Base-by-base conservation (phyloP, 2,329 filamentous ascomycete genomes). In the Penicillium psychrosexuale region DNA sequence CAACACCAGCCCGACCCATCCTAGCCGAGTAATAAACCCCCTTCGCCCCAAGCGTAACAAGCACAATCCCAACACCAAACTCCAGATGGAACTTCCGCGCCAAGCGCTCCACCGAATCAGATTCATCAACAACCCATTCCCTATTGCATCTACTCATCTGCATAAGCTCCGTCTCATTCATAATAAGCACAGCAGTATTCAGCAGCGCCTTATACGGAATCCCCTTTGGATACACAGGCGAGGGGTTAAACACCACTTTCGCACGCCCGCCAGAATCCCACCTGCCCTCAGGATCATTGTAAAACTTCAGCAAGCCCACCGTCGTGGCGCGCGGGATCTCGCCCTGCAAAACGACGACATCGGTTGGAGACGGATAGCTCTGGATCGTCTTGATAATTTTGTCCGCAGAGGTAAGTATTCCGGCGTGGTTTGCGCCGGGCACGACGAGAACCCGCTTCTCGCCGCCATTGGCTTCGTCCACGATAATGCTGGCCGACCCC, bases 191-290 rank as follows among this genome's bases (percentile, higher is more conserved):
- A 3, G 60, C 50, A 1, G 63, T 65, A 5, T 54, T 40, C 7
- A 40, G 39, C 17, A 65, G 15, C 28, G 61, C 49, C 0, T 33
- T 37, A 11, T 62, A 37, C 2, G 88, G 88, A 3, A 95, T 74
- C 11, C 73, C 68, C 49, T 85, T 79, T 2, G 90, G 89, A 5
- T 86, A 87, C 8, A 91, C 90, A 13, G 91, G 90, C 4, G 91
- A 90, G 11, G 91, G 90, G 70, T 96, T 96, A 59, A 95, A 80
- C 15, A 95, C 79, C 1, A 91, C 86, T 31, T 79, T 55, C 2
- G 52, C 48, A 1, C 53, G 48, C 2, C 57, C 28, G 1, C n/a
- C 33, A 2, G 44, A 44, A 24, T 9, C 43, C n/a, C n/a, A n/a
- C n/a, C n/a, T n/a, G n/a, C n/a, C n/a, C n/a, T n/a, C n/a, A n/a